phyloP scores from a whole-genome alignment of 1,284 basidiomycete genomes.

The Rhodofomes roseus region DNA sequence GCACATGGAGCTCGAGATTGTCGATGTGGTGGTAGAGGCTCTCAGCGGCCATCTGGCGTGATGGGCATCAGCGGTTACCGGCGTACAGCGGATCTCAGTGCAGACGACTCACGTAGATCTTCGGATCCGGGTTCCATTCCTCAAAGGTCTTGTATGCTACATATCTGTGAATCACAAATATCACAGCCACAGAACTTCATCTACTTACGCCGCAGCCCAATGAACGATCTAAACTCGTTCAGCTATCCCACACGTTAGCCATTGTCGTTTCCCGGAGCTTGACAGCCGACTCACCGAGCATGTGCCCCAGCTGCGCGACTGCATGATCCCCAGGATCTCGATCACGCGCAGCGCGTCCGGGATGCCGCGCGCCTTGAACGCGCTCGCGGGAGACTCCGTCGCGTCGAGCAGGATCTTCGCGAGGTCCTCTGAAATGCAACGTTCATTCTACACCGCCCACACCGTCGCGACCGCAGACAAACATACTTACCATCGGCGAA shows the following conservation, averaged over 20 bases:
- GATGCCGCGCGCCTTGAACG: conserved; percentile 72
- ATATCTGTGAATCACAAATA: neutral
- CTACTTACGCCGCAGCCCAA: conserved; percentile 42
- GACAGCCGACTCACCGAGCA: conserved; percentile 44
- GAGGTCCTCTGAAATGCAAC: conserved; percentile 39
- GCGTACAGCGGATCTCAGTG: no score
- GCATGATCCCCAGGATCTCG: conserved; percentile 71
- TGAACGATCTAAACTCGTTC: conserved; percentile 64
- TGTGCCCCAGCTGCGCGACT: conserved; percentile 67
- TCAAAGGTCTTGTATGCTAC: conserved; percentile 54
- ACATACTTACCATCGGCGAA: conserved; percentile 50
- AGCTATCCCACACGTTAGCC: conserved; percentile 25
- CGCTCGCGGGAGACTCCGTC: conserved; percentile 61
- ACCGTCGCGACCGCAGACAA: no score
- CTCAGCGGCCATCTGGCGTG: conserved; percentile 53
- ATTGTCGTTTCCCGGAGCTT: neutral
- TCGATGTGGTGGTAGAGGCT: conserved; percentile 72
- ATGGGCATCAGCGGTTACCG: neutral
- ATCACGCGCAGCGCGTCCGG: conserved; percentile 67
- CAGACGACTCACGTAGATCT: conserved; percentile 44
- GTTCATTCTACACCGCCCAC: no score
- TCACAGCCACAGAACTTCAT: neutral
- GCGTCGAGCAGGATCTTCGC: conserved; percentile 64
- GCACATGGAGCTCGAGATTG: conserved; percentile 65
- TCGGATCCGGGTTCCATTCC: conserved; percentile 76